These are phyloP conservation scores for Kentomonas sorsogonicus DNA, from an alignment of 208 protist species.

Conservation along the genomic window DNA sequence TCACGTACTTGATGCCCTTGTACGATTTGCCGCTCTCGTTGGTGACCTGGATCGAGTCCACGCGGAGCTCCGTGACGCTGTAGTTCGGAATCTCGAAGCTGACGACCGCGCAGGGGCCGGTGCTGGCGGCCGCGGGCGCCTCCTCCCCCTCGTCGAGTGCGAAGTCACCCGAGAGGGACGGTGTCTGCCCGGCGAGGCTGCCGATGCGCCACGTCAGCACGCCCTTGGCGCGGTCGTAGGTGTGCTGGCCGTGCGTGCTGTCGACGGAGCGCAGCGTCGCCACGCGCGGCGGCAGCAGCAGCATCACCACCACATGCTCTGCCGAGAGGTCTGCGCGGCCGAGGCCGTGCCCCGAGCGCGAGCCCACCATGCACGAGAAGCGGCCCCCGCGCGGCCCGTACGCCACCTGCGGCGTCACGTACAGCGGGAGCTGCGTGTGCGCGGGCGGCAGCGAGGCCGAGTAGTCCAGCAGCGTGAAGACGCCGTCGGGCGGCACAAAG, in stretches of 20 bases:
- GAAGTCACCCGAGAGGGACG: constrained; percentile 75
- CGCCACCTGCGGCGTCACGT: constrained; percentile 85
- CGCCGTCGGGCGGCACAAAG: constrained; percentile 90
- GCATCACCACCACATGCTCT: constrained; percentile 62
- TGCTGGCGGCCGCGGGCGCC: constrained; percentile 5
- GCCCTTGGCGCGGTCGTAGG: constrained; percentile 54
- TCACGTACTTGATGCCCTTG: constrained; percentile 87
- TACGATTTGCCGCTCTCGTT: constrained; percentile 77
- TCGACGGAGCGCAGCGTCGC: constrained; percentile 53
- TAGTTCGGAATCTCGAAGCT: constrained; percentile 73
- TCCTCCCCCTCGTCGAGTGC: constrained; percentile 16
- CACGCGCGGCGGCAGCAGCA: constrained; percentile 59
- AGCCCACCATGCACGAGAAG: constrained; percentile 85
- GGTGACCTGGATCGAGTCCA: constrained; percentile 79
- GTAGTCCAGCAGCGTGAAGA: constrained; percentile 87
- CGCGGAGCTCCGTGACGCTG: constrained; percentile 55
- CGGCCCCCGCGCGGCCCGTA: constrained; percentile 60
- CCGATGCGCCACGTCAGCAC: constrained; percentile 81
- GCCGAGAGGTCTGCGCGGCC: constrained; percentile 29
- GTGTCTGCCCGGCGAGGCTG: constrained; percentile 39
- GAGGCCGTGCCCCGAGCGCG: constrained; percentile 21
- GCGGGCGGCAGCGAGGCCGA: constrained; percentile 7
- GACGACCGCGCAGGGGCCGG: constrained; percentile 41
- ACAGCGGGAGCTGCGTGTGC: constrained; percentile 62
- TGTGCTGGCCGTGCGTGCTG: constrained; percentile 62